Evolutionary conservation across 371 early-diverging fungal genomes (phyloP).

Genomic region (Rhizopus arrhizus): DNA sequence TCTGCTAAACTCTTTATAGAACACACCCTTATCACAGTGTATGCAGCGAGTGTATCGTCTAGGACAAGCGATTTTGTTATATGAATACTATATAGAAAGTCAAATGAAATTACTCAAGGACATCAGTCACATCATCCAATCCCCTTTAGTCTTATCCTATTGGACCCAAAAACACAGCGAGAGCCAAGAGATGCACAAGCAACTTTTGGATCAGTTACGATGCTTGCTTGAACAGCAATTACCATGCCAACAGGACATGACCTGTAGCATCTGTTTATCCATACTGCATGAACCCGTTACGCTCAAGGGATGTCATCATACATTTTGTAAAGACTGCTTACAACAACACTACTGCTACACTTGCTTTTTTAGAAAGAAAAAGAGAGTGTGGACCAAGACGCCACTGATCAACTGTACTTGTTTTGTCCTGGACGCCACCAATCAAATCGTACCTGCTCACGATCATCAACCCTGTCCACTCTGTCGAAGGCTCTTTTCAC

Average conservation of each 20-base stretch:
- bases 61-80: conserved; percentile 13
- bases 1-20: not conserved
- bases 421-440: conserved; percentile 4
- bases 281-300: conserved; percentile 18
- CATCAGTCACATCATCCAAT: conserved; percentile 1
- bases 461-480: conserved; percentile 14
- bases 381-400: not conserved
- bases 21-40: conserved; percentile 5
- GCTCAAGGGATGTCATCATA: conserved; percentile 16
- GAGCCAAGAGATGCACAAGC: not conserved
- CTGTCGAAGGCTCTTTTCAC: conserved; percentile 11
- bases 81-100: conserved; percentile 15
- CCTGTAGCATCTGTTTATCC: conserved; percentile 21
- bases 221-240: not conserved
- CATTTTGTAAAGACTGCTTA: conserved; percentile 21
- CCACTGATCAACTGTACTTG: conserved; percentile 19
- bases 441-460: not conserved
- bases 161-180: not conserved
- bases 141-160: not conserved
- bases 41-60: conserved; percentile 15
- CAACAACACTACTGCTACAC: conserved; percentile 18
- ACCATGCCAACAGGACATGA: conserved; percentile 11
- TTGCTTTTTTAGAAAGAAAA: not conserved
- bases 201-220: not conserved
- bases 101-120: conserved; percentile 18